Evolutionary conservation across 768 basidiomycete species (phyloP), one percentile per base, ranked within the genome.

Genomic region (Lanmaoa pseudosensibilis): DNA sequence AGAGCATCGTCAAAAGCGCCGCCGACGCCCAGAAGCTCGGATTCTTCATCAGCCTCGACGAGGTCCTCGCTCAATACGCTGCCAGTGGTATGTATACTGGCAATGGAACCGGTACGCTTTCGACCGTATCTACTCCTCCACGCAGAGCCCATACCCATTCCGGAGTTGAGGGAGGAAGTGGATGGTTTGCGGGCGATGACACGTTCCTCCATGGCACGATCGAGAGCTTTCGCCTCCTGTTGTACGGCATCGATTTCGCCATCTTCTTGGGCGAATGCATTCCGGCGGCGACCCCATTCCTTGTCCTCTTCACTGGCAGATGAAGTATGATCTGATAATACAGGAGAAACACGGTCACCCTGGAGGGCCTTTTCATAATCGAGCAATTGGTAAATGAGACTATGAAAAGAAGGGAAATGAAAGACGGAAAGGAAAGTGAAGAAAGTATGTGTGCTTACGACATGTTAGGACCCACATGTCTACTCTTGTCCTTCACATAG

Each of bases 381-480:
- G 65, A 93, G 78, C 44, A 96, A 79, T 75, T 95, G 93, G 79
- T 94, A 94, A 75, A 95, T 94, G 70, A 95, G 85, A 55, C 92
- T 93, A 64, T 62, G 61, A 50, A 56, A 62, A 46, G 62, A 52
- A 60, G 55, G 57, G 46, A 63, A 55, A 63, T 64, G 58, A 58
- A 56, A 68, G 55, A 56, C 43, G 60, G 57, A 65, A 50, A 62
- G 21, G 61, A 46, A 56, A 58, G 64, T 69, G 61, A 66, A 56
- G 56, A 39, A 44, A 50, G 60, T 55, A 65, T 63, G 56, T 45
- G 52, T 37, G 86, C 92, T 74, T 77, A 93, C 90, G 91, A 93
- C 86, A 96, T 95, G 73, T 96, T 96, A 52, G 94, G 94, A 19
- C 94, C 90, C 55, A 92, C 83, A 77, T 87, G 88, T 72, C 83